Percentiles rank a stretch among this genome's conserved stretches.
Evolutionary conservation across 371 early-diverging fungal species (phyloP).

Genomic region (Phascolomyces articulosus): DNA sequence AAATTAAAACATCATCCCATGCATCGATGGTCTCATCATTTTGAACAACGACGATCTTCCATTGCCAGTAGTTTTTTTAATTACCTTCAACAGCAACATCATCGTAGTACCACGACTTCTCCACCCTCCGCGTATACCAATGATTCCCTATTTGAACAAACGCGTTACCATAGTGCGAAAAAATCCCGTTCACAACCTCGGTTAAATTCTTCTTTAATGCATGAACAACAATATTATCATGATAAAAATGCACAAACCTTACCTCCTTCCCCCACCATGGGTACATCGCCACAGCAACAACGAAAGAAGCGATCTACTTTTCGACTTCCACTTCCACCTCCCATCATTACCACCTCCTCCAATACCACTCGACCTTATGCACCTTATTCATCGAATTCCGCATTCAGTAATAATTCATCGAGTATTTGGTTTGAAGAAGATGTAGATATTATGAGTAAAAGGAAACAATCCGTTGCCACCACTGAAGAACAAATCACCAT

Average conservation of each 20-base stretch:
- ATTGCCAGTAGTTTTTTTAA: constrained; percentile 10
- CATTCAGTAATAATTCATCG: not conserved
- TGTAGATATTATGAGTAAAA: not conserved
- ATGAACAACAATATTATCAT: not conserved
- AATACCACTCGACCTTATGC: too few species aligned
- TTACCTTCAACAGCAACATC: not conserved
- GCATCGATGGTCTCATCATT: constrained; percentile 7
- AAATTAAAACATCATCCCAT: not conserved
- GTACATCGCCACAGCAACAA: too few species aligned
- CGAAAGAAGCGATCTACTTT: too few species aligned
- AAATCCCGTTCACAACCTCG: constrained; percentile 8
- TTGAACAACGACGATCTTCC: constrained; percentile 6
- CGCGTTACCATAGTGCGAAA: constrained; percentile 2
- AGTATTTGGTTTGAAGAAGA: not conserved
- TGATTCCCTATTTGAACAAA: constrained; percentile 1
- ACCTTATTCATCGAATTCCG: too few species aligned
- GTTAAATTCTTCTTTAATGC: not conserved
- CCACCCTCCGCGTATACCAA: not conserved
- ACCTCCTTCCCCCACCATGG: not conserved
- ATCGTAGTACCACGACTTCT: not conserved
- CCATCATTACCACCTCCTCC: not conserved
- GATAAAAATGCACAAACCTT: constrained; percentile 8
- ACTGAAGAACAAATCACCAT: too few species aligned
- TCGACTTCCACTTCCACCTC: too few species aligned
- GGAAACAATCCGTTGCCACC: too few species aligned